Percentiles rank a stretch among this genome's conserved stretches.
Evolutionary conservation across 1,139 yeast species (phyloP).

Genomic region (Scheffersomyces stambukii): DNA sequence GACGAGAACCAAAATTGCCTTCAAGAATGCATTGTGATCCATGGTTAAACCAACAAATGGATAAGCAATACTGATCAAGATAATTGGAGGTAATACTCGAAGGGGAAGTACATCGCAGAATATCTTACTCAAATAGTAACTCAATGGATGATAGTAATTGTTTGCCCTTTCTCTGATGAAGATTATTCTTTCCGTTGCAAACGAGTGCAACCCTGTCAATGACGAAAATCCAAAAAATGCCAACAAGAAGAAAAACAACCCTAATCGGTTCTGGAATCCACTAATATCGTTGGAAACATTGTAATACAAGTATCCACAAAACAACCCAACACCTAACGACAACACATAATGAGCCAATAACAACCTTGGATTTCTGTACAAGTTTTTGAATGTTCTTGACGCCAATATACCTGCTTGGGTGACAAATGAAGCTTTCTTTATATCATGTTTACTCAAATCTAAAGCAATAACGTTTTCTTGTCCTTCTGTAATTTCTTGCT

Average conservation of each 20-base stretch:
- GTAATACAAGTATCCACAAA: conserved; percentile 84
- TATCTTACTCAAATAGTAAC: conserved; percentile 82
- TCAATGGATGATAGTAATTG: conserved; percentile 82
- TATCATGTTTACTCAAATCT: conserved; percentile 33
- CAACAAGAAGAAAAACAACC: conserved; percentile 82
- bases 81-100: conserved; percentile 83
- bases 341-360: conserved; percentile 77
- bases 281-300: conserved; percentile 82
- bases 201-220: conserved; percentile 84
- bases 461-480: conserved; percentile 27
- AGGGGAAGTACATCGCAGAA: conserved; percentile 87
- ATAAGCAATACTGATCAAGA: conserved; percentile 79
- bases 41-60: conserved; percentile 87
- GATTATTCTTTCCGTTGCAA: conserved; percentile 81
- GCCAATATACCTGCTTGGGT: conserved; percentile 69
- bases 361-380: conserved; percentile 86
- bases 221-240: conserved; percentile 94
- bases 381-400: conserved; percentile 84
- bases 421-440: conserved; percentile 50
- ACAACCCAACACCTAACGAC: conserved; percentile 70
- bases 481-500: conserved; percentile 42
- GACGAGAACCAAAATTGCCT: conserved; percentile 64
- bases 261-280: conserved; percentile 94
- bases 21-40: conserved; percentile 73
- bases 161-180: conserved; percentile 92